Percentiles rank a stretch among this genome's conserved stretches.
Evolutionary conservation across 2,329 filamentous ascomycete genomes (phyloP).

Genomic region (Ceratocystis ficicola): DNA sequence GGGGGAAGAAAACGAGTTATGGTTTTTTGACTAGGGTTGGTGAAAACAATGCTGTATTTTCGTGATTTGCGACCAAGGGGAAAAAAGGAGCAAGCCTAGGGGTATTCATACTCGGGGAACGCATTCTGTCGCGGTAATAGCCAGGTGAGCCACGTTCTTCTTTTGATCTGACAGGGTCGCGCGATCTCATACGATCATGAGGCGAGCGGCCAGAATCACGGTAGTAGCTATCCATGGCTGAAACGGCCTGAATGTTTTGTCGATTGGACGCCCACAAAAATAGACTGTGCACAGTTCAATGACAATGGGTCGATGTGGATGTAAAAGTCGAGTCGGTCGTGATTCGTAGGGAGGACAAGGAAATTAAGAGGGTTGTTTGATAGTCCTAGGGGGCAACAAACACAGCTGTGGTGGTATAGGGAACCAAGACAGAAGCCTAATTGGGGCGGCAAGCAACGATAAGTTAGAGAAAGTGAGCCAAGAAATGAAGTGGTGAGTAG

Average conservation of each 20-base stretch:
- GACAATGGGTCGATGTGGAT: neutral
- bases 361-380: slow-evolving; percentile 23
- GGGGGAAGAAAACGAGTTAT: too few species aligned
- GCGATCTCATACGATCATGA: slow-evolving; percentile 39
- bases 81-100: neutral
- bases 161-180: slow-evolving; percentile 41
- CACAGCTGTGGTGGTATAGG: slow-evolving; percentile 24
- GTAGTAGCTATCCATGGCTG: slow-evolving; percentile 45
- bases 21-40: neutral
- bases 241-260: slow-evolving; percentile 16
- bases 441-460: slow-evolving; percentile 30
- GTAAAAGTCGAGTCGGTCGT: neutral
- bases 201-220: slow-evolving; percentile 45
- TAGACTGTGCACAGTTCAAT: neutral
- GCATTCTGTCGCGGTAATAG: slow-evolving; percentile 38
- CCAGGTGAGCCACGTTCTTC: slow-evolving; percentile 43
- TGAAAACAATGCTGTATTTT: neutral
- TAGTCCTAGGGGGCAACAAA: slow-evolving; percentile 26
- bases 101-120: slow-evolving; percentile 54
- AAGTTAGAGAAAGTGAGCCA: slow-evolving; percentile 45
- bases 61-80: neutral
- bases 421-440: slow-evolving; percentile 31
- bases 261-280: neutral
- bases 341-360: neutral
- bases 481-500: slow-evolving; percentile 25